phyloP scores from a whole-genome alignment of 2,329 filamentous ascomycete genomes.

The Pseudogymnoascus sp. region DNA sequence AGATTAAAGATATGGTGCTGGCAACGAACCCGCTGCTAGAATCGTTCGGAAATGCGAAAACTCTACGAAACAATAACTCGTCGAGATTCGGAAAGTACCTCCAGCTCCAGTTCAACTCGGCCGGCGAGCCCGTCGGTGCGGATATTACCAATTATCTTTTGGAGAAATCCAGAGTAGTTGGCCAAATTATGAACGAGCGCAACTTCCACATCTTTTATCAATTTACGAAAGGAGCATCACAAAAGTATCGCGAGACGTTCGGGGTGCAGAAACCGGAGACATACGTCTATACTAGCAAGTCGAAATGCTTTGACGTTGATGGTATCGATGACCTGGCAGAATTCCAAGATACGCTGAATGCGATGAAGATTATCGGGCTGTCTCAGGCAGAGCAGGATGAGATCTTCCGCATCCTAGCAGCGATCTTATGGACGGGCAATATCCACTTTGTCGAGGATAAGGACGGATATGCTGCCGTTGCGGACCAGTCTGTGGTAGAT shows the following conservation, averaged over 20 bases:
- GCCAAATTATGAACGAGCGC: constrained; percentile 88
- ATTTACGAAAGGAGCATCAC: constrained; percentile 90
- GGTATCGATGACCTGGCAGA: constrained; percentile 90
- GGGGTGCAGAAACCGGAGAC: constrained; percentile 87
- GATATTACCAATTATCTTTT: constrained; percentile 98
- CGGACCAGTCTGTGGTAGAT: constrained; percentile 84
- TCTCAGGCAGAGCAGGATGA: constrained; percentile 84
- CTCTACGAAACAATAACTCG: constrained; percentile 95
- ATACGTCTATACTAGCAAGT: constrained; percentile 87
- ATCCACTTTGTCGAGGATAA: constrained; percentile 87
- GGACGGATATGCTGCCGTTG: constrained; percentile 75
- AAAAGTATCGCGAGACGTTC: constrained; percentile 76
- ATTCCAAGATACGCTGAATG: constrained; percentile 81
- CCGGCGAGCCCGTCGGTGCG: constrained; percentile 87
- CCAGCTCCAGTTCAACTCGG: constrained; percentile 87
- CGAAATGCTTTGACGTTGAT: constrained; percentile 88
- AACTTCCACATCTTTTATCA: constrained; percentile 99
- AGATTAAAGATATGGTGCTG: constrained; percentile 98
- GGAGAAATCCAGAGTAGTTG: constrained; percentile 90
- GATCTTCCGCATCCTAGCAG: constrained; percentile 90
- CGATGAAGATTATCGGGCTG: constrained; percentile 91
- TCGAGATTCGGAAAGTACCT: constrained; percentile 98
- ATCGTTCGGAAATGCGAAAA: constrained; percentile 98
- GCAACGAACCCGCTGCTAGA: constrained; percentile 95
- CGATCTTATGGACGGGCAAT: constrained; percentile 91